Base-by-base conservation (phyloP, 768 basidiomycete genomes). In the Phlebiopsis flavidoalba region DNA sequence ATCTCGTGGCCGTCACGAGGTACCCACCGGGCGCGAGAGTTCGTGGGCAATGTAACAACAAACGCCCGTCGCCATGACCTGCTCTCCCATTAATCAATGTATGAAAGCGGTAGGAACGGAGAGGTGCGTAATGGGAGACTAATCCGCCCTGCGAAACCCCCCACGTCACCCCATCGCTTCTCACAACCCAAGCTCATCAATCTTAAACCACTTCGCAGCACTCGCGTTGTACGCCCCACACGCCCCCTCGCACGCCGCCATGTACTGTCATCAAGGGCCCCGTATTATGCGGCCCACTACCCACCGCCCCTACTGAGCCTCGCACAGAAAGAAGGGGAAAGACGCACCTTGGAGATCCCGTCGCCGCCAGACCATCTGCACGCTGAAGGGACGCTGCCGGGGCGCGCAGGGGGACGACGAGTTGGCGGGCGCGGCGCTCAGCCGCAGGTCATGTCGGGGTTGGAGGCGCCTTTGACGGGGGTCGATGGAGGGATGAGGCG, bases 1-100 rank as follows among this genome's bases (percentile, higher is more conserved):
- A 92, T 87, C 67, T 93, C 91, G 71, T 91, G 86, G 1, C 91
- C 87, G 67, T n/a, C n/a, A 92, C 71, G 61, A 93, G 76, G 71
- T 92, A 92, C 65, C 88, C 83, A 2, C 91, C 91, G 3, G 87
- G 74, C 0, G 84, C 77, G 56, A 93, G 70, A 50, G 79, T 80
- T 21, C 61, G 43, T 8, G 75, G 76, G 40, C n/a, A 79, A 68
- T 2, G 69, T 75, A 48, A 76, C 51, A 24, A 66, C 64, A 65
- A 65, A 66, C 21, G 73, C n/a, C n/a, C 63, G 17, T 66, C 66
- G 33, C 70, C 68, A 43, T 66, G 60, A 60, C 63, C 69, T 69
- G 8, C 4, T 4, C 4, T n/a, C n/a, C n/a, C n/a, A n/a, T n/a
- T n/a, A n/a, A n/a, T n/a, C n/a, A n/a, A n/a, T n/a, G n/a, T n/a